Evolutionary conservation across 2,329 filamentous ascomycete species (phyloP).

Genomic region (Drechslerella coelobrocha): DNA sequence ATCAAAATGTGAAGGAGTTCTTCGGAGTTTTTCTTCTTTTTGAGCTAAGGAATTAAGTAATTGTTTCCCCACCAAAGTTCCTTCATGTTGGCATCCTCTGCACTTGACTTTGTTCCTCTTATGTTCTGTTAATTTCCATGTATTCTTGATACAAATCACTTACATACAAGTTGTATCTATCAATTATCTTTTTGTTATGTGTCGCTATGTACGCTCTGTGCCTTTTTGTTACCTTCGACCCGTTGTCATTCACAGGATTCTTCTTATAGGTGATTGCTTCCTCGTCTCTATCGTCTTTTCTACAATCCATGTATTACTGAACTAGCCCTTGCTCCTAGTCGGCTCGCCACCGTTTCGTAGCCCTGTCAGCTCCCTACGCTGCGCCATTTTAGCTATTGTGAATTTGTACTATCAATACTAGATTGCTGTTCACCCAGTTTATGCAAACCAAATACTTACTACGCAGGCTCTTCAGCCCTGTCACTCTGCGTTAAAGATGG

Average conservation of each 20-base stretch:
- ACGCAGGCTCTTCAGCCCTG: background rate
- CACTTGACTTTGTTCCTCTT: background rate
- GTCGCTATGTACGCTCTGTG: slow-evolving; percentile 11
- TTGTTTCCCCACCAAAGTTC: slow-evolving; percentile 27
- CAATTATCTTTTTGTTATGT: background rate
- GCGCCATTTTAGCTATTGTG: slow-evolving; percentile 32
- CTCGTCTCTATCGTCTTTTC: slow-evolving; percentile 11
- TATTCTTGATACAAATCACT: slow-evolving; percentile 31
- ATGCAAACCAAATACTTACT: slow-evolving; percentile 9
- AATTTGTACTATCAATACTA: slow-evolving; percentile 41
- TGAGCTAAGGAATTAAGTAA: slow-evolving; percentile 38
- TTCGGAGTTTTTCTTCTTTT: slow-evolving; percentile 50
- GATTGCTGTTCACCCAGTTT: slow-evolving; percentile 24
- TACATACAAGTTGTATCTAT: slow-evolving; percentile 42
- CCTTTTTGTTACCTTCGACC: slow-evolving; percentile 1
- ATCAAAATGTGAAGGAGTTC: slow-evolving; percentile 49
- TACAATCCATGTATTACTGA: slow-evolving; percentile 29
- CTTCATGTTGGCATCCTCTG: slow-evolving; percentile 33
- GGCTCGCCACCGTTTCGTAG: slow-evolving; percentile 15
- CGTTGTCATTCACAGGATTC: slow-evolving; percentile 27
- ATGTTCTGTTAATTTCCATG: background rate
- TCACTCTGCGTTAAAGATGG: too few species aligned
- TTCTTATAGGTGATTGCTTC: slow-evolving; percentile 1
- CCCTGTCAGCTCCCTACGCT: slow-evolving; percentile 17
- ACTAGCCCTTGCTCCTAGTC: slow-evolving; percentile 20